These are phyloP conservation scores for Coriolopsis trogii DNA, from an alignment of 1,284 basidiomycete species.

Conservation along the genomic window DNA sequence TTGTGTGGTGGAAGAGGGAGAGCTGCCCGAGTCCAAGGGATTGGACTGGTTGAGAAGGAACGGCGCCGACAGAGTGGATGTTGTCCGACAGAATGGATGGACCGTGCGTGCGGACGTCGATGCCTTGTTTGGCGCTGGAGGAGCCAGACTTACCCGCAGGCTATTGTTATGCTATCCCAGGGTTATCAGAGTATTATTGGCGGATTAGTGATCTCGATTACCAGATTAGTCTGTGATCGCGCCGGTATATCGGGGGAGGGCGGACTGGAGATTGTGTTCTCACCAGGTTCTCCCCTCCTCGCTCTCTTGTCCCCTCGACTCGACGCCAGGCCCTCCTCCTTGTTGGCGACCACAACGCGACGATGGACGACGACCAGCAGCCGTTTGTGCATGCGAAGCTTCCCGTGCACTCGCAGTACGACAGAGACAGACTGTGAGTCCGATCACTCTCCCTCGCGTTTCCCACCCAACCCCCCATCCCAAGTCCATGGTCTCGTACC, in stretches of 20 bases:
- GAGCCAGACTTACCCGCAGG: too few species aligned
- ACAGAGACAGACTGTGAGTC: slow-evolving; percentile 38
- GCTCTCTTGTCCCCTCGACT: slow-evolving; percentile 8
- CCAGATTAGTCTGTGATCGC: slow-evolving; percentile 15
- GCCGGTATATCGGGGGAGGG: slow-evolving; percentile 16
- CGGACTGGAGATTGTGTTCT: slow-evolving; percentile 10
- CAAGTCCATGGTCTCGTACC: slow-evolving; percentile 24
- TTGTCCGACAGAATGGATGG: too few species aligned
- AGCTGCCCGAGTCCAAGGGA: too few species aligned
- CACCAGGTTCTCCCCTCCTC: slow-evolving; percentile 11
- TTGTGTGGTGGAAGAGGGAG: too few species aligned
- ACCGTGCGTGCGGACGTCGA: too few species aligned
- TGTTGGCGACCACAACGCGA: slow-evolving; percentile 8
- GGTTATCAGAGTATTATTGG: too few species aligned
- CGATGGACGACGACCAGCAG: slow-evolving; percentile 37
- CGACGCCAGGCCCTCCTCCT: neutral
- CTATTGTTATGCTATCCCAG: too few species aligned
- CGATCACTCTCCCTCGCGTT: slow-evolving; percentile 16
- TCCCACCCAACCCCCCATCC: slow-evolving; percentile 26
- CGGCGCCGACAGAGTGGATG: too few species aligned
- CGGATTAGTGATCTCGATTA: slow-evolving; percentile 5
- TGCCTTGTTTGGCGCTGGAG: too few species aligned
- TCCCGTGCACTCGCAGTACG: slow-evolving; percentile 33
- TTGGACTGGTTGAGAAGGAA: too few species aligned
- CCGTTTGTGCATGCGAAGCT: slow-evolving; percentile 37